These are phyloP conservation scores for Podospora appendiculata DNA, from an alignment of 495 filamentous ascomycete genomes.

Conservation along the genomic window DNA sequence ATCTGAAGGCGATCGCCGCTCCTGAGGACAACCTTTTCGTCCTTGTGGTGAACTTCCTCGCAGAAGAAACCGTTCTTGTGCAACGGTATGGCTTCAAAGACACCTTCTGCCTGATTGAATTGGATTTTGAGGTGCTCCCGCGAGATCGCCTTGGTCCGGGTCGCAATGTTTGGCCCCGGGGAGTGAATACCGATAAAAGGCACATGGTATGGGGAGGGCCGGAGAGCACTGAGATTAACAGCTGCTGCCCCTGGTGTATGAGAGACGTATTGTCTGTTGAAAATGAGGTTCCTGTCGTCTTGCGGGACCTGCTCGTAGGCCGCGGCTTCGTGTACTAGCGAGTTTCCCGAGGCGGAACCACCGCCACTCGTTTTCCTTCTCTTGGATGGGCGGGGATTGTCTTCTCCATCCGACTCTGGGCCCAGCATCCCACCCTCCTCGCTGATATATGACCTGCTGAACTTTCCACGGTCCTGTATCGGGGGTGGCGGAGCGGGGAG, in stretches of 20 bases:
- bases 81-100: slow-evolving; percentile 74
- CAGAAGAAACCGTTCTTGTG: slow-evolving; percentile 84
- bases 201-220: slow-evolving; percentile 54
- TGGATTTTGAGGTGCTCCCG: slow-evolving; percentile 76
- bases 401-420: slow-evolving; percentile 40
- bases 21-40: slow-evolving; percentile 55
- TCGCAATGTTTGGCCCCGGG: slow-evolving; percentile 48
- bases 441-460: slow-evolving; percentile 46
- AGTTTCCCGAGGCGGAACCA: slow-evolving; percentile 14
- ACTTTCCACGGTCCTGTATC: slow-evolving; percentile 31
- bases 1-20: slow-evolving; percentile 73
- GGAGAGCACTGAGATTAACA: slow-evolving; percentile 42
- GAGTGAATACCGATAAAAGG: slow-evolving; percentile 79
- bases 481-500: slow-evolving; percentile 32
- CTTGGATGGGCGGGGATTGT: slow-evolving; percentile 30
- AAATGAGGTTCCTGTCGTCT: slow-evolving; percentile 23
- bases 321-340: slow-evolving; percentile 2
- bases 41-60: slow-evolving; percentile 61
- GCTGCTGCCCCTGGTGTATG: slow-evolving; percentile 40
- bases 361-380: slow-evolving; percentile 25
- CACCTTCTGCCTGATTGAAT: slow-evolving; percentile 64
- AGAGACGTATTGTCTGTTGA: slow-evolving; percentile 41
- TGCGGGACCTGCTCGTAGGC: slow-evolving; percentile 5
- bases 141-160: slow-evolving; percentile 68
- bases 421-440: slow-evolving; percentile 46